Conservation (phyloP, 176 grass and related monocot species). For the Eragrostis nindensis region DNA sequence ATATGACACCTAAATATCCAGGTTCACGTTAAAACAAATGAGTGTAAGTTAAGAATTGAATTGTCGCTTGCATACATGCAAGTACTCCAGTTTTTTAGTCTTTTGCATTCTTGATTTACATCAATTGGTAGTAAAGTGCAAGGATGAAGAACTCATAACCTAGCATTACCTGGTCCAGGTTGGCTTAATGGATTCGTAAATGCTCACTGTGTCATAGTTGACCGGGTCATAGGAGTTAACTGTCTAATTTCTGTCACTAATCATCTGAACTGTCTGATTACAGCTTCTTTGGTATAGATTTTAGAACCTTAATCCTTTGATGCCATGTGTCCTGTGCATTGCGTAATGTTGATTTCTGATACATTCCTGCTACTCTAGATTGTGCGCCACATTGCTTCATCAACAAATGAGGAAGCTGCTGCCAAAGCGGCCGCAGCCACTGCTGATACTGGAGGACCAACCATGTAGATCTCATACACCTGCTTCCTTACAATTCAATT, state of each 20-base stretch:
- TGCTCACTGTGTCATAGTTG: neutral
- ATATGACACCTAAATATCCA: neutral
- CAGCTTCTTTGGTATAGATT: neutral
- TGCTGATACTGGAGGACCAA: constrained; percentile 66
- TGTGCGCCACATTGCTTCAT: constrained; percentile 66
- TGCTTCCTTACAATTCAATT: neutral
- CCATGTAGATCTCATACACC: constrained; percentile 58
- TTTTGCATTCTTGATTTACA: neutral
- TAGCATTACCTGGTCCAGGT: neutral
- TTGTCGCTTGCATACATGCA: neutral
- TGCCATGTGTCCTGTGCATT: neutral
- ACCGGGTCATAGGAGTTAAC: neutral
- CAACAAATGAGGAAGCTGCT: constrained; percentile 78
- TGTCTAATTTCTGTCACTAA: constrained; percentile 1
- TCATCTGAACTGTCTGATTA: constrained; percentile 6
- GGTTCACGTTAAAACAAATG: neutral
- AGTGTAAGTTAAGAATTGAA: neutral
- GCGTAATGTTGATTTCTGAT: neutral
- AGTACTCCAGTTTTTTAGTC: neutral
- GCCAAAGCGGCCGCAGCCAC: constrained; percentile 55
- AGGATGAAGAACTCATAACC: neutral
- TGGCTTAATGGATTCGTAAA: neutral
- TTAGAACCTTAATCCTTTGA: neutral
- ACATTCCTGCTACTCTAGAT: constrained; percentile 32
- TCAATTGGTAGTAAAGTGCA: neutral